Base-by-base conservation (phyloP, 192 early-diverging fungal genomes). In the Coemansia sp. region DNA sequence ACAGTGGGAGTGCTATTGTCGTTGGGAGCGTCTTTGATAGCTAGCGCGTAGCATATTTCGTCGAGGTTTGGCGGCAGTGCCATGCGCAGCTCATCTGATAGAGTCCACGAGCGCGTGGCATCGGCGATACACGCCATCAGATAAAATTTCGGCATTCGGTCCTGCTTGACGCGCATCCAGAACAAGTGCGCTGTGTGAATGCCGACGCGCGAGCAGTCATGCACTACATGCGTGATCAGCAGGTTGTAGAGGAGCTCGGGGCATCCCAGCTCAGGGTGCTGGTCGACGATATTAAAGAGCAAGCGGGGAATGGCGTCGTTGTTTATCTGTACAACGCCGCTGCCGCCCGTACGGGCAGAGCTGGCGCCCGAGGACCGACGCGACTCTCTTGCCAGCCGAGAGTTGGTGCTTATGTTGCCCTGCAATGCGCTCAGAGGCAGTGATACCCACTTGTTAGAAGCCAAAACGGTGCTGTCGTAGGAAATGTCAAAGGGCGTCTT, bases 241-340 rank as follows among this genome's bases (percentile, higher is more conserved):
- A 83, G 71, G 36, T 83, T 83, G 71, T 83, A 83, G 12, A 83
- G 58, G 32, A 83, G 80, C 68, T 83, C 80, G 6, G 74, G 59
- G 59, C 74, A 61, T 6, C 80, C 80, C 61, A 83, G 64, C 71
- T 74, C 74, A 25, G 80, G 80, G 43, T 83, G 71, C 64, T 74
- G 64, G 11, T 47, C 62, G n/a, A 71, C 80, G 0, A 72, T 66
- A 54, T 77, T 74, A 39, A 53, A 39, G 5, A 83, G 64, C 39
- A 76, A 70, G 49, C 71, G 67, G 37, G 80, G 80, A 35, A 83
- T 83, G 11, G 39, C 60, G 54, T 62, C 80, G 58, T 71, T 77
- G 68, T 83, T 83, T 46, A 83, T 73, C 59, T 83, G 80, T 11
- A 64, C 47, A 20, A 82, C 64, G 47, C 47, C 51, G 29, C 27